Percentiles rank a stretch among this genome's conserved stretches.
phyloP scores from a whole-genome alignment of 805 yeast genomes.

The Sporopachydermia lactativora region DNA sequence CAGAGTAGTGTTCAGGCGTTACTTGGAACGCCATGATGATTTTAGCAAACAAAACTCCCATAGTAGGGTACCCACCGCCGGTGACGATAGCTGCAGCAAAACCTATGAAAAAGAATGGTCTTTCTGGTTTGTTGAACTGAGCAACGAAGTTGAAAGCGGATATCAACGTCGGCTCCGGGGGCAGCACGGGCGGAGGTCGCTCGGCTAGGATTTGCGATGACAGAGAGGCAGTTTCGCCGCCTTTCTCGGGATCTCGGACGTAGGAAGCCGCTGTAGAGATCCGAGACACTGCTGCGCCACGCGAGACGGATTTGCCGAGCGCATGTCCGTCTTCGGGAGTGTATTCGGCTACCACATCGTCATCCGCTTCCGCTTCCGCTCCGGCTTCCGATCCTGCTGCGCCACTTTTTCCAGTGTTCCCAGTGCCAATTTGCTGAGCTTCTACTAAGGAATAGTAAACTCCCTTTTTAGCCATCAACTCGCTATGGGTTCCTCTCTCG shows the following conservation, averaged over 20 bases:
- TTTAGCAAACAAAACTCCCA: constrained; percentile 23
- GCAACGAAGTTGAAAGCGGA: constrained; percentile 11
- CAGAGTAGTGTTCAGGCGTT: constrained; percentile 14
- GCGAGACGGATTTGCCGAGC: too few relatives aligned
- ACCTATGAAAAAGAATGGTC: constrained; percentile 13
- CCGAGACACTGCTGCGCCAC: constrained; percentile 7
- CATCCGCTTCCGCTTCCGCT: constrained; percentile 5
- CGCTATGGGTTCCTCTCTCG: constrained; percentile 28
- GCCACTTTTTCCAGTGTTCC: constrained; percentile 7
- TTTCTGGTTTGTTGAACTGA: constrained; percentile 15
- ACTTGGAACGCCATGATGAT: constrained; percentile 21
- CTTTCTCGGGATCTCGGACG: constrained; percentile 7
- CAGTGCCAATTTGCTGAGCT: constrained; percentile 18
- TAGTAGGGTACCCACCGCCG: constrained; percentile 24
- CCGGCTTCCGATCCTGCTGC: constrained; percentile 7
- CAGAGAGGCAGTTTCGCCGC: constrained; percentile 10
- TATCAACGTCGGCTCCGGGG: constrained; percentile 1
- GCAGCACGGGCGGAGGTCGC: neutral
- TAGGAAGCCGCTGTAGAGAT: constrained; percentile 5
- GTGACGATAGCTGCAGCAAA: constrained; percentile 14
- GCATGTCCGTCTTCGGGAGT: constrained; percentile 2
- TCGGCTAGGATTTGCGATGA: constrained; percentile 5
- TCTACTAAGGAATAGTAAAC: constrained; percentile 20
- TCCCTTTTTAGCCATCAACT: constrained; percentile 18
- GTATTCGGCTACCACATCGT: constrained; percentile 8